Base-by-base conservation (phyloP, 2,329 filamentous ascomycete species). In the Pseudocercospora musae region DNA sequence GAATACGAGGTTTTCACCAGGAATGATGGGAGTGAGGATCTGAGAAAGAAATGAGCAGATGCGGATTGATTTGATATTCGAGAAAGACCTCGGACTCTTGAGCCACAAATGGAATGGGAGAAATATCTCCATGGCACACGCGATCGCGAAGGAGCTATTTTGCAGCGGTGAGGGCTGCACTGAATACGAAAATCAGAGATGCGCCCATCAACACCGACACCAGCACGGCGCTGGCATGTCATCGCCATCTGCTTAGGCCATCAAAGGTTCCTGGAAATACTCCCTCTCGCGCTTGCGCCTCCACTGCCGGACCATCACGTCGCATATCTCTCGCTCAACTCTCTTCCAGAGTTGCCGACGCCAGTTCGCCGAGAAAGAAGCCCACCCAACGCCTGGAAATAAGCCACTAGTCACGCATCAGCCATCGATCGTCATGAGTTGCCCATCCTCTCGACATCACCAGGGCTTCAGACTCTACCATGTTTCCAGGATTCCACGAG, bases 1-100 rank as follows among this genome's bases (percentile, higher is more conserved):
- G 72, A 73, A 33, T 73, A 72, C 25, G 72, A 75, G 64, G 60
- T 68, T 21, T 74, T 70, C 58, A 66, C 66, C 18, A 56, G 71
- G 42, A 73, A 73, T 59, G 71, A 73, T 65, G 71, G 71, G 10
- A 63, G 66, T 25, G 69, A 71, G 42, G 71, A 72, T 66, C 29
- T 71, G 31, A 65, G 69, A 60, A 73, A 71, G 68, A 73, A 72
- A 57, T 70, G 57, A 55, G 50, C 33, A 4, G 33, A 4, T 1
- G 2, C 3, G n/a, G 10, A 37, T n/a, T 11, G n/a, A 8, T 5
- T 3, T 15, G 13, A 37, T n/a, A 13, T 4, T 3, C 33, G 33
- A 37, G 1, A 37, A 37, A 37, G 13, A 13, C 13, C 13, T 33
- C 13, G 3, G 33, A 4, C 13, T 37, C 33, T n/a, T 13, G 4